Base-by-base conservation (phyloP, 495 filamentous ascomycete species). In the Pyronema domesticum region DNA sequence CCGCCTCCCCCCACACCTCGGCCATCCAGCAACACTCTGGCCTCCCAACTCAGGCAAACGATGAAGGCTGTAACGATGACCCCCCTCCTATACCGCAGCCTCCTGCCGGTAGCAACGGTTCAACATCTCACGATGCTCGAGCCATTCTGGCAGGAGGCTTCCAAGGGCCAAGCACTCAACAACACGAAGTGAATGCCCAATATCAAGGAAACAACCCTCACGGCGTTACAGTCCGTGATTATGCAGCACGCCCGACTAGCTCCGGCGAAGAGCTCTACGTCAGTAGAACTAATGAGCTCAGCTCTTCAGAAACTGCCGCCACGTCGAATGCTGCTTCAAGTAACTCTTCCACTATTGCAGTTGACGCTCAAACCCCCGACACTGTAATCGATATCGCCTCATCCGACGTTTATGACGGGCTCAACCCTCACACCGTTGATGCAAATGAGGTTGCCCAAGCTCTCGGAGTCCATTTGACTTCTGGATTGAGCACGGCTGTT, bases 61-160 rank as follows among this genome's bases (percentile, higher is more conserved):
- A 64, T 14, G 62, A 64, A 60, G 61, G 62, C 46, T 64, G 62
- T 53, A 63, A 63, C 23, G 62, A 64, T 60, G 62, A 64, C 44
- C 62, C 62, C 47, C 62, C 62, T 40, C 62, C 62, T 64, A 64
- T 64, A 64, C 61, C 63, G 65, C 63, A 46, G 62, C 62, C 62
- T 64, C 61, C 61, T 64, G 62, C 57, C 62, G 62, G 62, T 56
- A 55, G 58, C 36, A 47, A 23, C 48, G 19, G 34, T 13, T 13
- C 14, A 15, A 17, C 39, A 14, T 13, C 37, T 37, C n/a, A 42
- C 19, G 9, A 30, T 8, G 18, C 48, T n/a, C 13, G 13, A 42
- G n/a, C 30, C 23, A 2, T 40, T 49, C 59, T 55, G 62, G 62
- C 62, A 64, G 62, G 62, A 64, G 62, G 62, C 62, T 51, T 58